Conservation (phyloP, 371 early-diverging fungal genomes). For the Syncephalastrum sp. region DNA sequence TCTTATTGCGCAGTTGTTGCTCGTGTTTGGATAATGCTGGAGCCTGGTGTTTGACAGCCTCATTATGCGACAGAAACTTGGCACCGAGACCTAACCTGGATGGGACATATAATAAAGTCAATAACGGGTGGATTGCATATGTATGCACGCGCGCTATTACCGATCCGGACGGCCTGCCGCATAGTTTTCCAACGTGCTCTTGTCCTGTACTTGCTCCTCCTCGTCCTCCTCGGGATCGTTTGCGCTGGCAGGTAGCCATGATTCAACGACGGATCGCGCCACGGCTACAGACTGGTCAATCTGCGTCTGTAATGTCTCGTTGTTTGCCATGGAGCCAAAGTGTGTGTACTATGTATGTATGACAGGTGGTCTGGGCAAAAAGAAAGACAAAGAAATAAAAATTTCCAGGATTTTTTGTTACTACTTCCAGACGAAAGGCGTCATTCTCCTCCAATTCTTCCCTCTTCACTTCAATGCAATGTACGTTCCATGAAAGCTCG, state of each 20-base stretch:
- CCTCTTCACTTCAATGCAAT: constrained; percentile 4
- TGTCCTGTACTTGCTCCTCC: constrained; percentile 1
- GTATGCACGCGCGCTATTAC: constrained; percentile 15
- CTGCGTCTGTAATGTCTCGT: constrained; percentile 47
- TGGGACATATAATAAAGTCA: neutral
- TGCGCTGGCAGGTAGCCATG: constrained; percentile 47
- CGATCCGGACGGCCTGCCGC: constrained; percentile 50
- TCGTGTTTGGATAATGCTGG: constrained; percentile 35
- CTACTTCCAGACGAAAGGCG: neutral
- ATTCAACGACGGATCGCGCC: constrained; percentile 40
- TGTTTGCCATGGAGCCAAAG: constrained; percentile 5
- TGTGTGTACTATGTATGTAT: too few relatives aligned
- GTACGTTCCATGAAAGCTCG: neutral
- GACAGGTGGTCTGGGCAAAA: neutral
- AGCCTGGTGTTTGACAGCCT: constrained; percentile 49
- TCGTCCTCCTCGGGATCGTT: constrained; percentile 35
- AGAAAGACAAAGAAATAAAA: neutral
- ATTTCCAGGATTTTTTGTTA: neutral
- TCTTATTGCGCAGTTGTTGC: constrained; percentile 42
- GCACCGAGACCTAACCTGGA: constrained; percentile 59
- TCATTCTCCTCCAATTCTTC: neutral
- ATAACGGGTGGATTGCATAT: neutral
- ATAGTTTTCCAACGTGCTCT: constrained; percentile 20
- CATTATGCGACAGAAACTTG: constrained; percentile 56
- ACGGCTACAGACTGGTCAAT: constrained; percentile 48